Evolutionary conservation across 306 rosid species (phyloP), one percentile per base, ranked within the genome.

Genomic region (Acacia acuminata): DNA sequence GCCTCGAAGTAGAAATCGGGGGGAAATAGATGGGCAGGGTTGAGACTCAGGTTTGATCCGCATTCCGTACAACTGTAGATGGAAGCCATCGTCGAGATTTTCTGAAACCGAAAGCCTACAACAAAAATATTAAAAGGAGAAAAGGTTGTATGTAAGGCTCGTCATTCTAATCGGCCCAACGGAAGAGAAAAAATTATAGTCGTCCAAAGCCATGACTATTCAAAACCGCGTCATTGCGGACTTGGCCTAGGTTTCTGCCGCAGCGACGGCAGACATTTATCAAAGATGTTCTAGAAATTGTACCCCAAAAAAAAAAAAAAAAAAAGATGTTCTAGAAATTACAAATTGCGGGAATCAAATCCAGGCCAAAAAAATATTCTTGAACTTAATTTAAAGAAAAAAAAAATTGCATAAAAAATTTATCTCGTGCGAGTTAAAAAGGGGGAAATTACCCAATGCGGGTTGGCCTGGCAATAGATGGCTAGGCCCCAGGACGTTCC

Each of bases 1-100:
- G 98, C 93, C 84, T 96, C 99, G 84, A 96, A 93, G 90, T 84
- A 93, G 88, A 87, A 83, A 16, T 90, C 94, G 19, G 91, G 83
- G 5, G 97, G 97, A 69, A 75, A 93, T 14, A 88, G 84, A 16
- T 90, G 68, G 40, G 34, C 32, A 9, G 94, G 24, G 83, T 78
- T 85, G 1, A 96, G 93, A 63, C 89, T 88, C 58, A 96, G 96
- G 47, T 93, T 81, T 2, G 89, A 43, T n/a, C 89, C 91, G 83
- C 98, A 96, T 30, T 89, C 90, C 34, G 13, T 48, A 68, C 98
- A 96, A 66, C 86, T 82, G 67, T 96, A 96, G 86, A 78, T 82
- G 58, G 98, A 43, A 43, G 55, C 55, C 75, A 70, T 70, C 1
- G 75, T 10, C 74, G 51, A 38, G 16, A 15, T 19, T 38, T 68